Base-by-base conservation (phyloP, 2,329 filamentous ascomycete genomes). In the Clonostachys solani region DNA sequence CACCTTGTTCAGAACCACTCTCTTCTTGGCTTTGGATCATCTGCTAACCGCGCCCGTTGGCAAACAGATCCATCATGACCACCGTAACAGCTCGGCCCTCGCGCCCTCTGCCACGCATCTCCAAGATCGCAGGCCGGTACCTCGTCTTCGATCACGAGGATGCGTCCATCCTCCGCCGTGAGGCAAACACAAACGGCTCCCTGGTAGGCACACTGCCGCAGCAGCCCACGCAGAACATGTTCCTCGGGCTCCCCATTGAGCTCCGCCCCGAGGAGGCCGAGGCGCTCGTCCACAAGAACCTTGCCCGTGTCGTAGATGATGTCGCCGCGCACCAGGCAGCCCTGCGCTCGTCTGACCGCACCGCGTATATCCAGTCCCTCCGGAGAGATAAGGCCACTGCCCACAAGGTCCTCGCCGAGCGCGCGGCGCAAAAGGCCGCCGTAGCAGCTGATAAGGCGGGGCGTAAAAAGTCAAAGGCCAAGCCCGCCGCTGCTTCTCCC, bases 161-260 rank as follows among this genome's bases (percentile, higher is more conserved):
- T 53, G 86, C 91, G 50, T 84, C 87, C 57, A 80, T 86, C 63
- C 75, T 96, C 52, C 87, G 94, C 54, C 83, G 88, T 52, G 75
- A 83, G 57, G 81, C 96, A 71, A 84, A 89, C 63, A 90, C 96
- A 58, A 92, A 87, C 60, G 91, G 91, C 52, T 86, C 94, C 33
- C 77, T 96, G 47, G 84, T 89, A 50, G 94, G 94, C 48, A 92
- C 89, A 8, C 83, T 96, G 33, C 92, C 94, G 3, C 92, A 97
- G 67, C 86, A 90, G 48, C 91, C 92, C 6, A 92, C 95, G 57
- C 94, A 99, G 68, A 97, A 96, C 69, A 80, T 96, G 49, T 97
- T 97, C 63, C 80, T 92, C 49, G 89, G 92, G 42, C 71, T 97
- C 44, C 94, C 94, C 4, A 71, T 97, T 23, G 87, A 96, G 72